These are phyloP conservation scores for Hypoxylon rubiginosum DNA, from an alignment of 2,329 filamentous ascomycete species.

Conservation along the genomic window DNA sequence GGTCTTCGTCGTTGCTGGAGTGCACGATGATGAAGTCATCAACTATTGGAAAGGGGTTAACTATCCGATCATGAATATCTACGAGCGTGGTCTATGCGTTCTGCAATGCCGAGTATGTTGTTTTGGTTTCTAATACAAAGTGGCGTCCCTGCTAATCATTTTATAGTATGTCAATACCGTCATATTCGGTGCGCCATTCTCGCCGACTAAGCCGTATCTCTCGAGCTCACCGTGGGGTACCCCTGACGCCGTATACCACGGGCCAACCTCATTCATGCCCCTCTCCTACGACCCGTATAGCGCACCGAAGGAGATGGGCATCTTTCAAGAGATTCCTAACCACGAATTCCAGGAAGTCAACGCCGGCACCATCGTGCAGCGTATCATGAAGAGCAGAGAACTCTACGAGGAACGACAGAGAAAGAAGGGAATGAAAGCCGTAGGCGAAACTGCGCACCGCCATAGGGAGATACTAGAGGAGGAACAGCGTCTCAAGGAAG, in stretches of 20 bases:
- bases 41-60: conserved; percentile 98
- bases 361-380: conserved; percentile 88
- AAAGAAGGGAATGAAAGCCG: conserved; percentile 88
- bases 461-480: conserved; percentile 73
- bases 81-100: conserved; percentile 94
- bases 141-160: conserved; percentile 32
- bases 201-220: conserved; percentile 84
- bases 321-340: conserved; percentile 82
- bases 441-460: conserved; percentile 76
- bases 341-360: conserved; percentile 92
- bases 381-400: conserved; percentile 88
- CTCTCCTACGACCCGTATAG: conserved; percentile 84
- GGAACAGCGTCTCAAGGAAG: conserved; percentile 66
- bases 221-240: conserved; percentile 78
- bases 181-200: conserved; percentile 91
- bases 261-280: conserved; percentile 92
- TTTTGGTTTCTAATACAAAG: neutral
- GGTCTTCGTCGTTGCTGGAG: conserved; percentile 89
- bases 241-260: conserved; percentile 90
- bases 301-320: conserved; percentile 83
- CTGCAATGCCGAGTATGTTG: conserved; percentile 86
- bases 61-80: conserved; percentile 99
- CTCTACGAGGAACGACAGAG: conserved; percentile 93
- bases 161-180: conserved; percentile 85
- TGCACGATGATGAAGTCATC: conserved; percentile 95